Base-by-base conservation (phyloP, 768 basidiomycete species). In the Pleurotus citrinopileatus region DNA sequence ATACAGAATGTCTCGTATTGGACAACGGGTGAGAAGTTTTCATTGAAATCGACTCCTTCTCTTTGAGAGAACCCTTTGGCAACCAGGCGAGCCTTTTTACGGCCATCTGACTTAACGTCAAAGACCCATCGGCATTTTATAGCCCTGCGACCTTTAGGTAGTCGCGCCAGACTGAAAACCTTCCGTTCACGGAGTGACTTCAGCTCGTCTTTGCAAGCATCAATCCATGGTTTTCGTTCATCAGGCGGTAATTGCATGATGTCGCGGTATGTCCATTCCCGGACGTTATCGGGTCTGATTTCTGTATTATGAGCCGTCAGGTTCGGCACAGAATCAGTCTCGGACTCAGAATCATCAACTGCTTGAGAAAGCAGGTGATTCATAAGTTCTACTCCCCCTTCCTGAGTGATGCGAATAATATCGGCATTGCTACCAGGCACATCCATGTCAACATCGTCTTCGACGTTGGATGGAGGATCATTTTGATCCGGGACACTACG, bases 41-140 rank as follows among this genome's bases (percentile, higher is more conserved):
- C 43, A 37, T 52, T 56, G 52, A 61, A 77, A 53, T 74, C 74
- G 23, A 69, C 59, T 25, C 75, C 71, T n/a, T 63, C 68, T 43
- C 60, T 60, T 55, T 80, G 74, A 1, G 67, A 61, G 60, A 68
- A 78, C 29, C 67, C 68, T 34, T 67, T 61, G 0, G 66, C 68
- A 0, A 74, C 68, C 0, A 72, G 59, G 9, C 59, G 57, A 9
- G 65, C 70, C 56, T 74, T 77, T 60, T 67, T 28, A 5, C 34
- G 7, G 32, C 19, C 32, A 55, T 62, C 60, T 23, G 53, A 20
- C 53, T 64, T 64, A 5, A 54, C 20, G 43, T 55, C 47, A 44
- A 59, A 62, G 2, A 64, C 61, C 61, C 61, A 64, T 19, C 54
- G 37, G 28, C 57, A 53, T 55, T 60, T 60, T 19, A 64, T 57